phyloP scores from a whole-genome alignment of 2,329 filamentous ascomycete genomes.

The Dactylellina parvicollis region DNA sequence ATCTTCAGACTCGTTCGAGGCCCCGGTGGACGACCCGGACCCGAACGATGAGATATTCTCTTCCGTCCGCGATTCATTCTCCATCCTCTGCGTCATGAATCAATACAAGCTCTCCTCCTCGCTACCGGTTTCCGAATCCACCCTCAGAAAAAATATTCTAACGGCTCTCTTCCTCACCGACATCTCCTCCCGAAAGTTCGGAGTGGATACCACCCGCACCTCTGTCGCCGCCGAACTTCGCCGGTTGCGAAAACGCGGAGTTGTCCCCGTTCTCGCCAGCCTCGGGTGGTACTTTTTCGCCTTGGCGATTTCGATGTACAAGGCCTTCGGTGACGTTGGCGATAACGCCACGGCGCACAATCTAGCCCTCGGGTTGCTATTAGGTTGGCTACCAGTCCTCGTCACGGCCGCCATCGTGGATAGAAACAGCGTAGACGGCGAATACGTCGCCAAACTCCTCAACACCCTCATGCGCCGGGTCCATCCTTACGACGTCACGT shows the following conservation, averaged over 20 bases:
- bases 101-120: constrained; percentile 60
- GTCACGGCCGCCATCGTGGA: constrained; percentile 64
- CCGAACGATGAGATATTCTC: constrained; percentile 33
- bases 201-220: constrained; percentile 59
- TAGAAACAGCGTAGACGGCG: constrained; percentile 63
- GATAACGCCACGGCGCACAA: constrained; percentile 63
- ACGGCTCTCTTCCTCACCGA: constrained; percentile 55
- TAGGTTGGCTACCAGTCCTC: constrained; percentile 64
- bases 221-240: constrained; percentile 62
- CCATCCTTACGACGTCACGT: constrained; percentile 58
- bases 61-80: constrained; percentile 62
- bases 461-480: constrained; percentile 60
- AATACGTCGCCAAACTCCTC: constrained; percentile 61
- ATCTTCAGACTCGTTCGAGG: background rate
- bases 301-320: constrained; percentile 58
- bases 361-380: constrained; percentile 63
- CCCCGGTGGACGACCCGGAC: constrained; percentile 12
- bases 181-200: constrained; percentile 17
- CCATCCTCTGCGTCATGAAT: constrained; percentile 63
- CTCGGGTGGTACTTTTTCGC: constrained; percentile 63
- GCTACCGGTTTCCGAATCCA: constrained; percentile 37
- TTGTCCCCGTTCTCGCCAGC: constrained; percentile 61
- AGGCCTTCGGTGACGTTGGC: constrained; percentile 60
- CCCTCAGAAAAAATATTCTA: constrained; percentile 53
- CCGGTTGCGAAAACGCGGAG: constrained; percentile 62